These are phyloP conservation scores for Leccinum truebloodii DNA, from an alignment of 768 basidiomycete species.

Conservation along the genomic window DNA sequence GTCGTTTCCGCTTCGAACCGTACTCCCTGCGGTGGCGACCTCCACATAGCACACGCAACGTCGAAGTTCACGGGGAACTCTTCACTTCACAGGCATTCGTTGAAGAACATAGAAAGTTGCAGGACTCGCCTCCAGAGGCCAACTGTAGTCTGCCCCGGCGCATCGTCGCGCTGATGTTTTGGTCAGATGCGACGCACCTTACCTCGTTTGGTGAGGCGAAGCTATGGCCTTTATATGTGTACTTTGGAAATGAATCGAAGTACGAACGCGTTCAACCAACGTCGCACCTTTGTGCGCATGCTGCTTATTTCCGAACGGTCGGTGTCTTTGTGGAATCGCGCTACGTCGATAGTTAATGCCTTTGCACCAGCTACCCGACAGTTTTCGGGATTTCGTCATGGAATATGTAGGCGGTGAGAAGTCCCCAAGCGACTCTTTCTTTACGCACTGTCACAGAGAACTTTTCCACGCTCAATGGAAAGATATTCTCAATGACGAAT, in stretches of 20 bases:
- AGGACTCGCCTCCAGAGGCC: conserved; percentile 19
- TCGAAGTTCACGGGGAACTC: conserved; percentile 14
- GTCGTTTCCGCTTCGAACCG: conserved; percentile 18
- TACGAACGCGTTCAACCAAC: conserved; percentile 21
- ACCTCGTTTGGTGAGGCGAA: neutral
- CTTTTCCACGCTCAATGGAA: neutral
- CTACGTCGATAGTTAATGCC: neutral
- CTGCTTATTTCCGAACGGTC: conserved; percentile 14
- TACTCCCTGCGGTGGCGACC: conserved; percentile 18
- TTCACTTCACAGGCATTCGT: conserved; percentile 14
- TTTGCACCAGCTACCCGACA: neutral
- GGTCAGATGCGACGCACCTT: neutral
- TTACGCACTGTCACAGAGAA: neutral
- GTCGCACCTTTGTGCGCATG: conserved; percentile 9
- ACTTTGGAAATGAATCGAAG: conserved; percentile 28
- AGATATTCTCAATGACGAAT: neutral
- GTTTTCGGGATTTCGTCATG: neutral
- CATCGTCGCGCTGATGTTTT: too few relatives aligned
- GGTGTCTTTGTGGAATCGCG: neutral
- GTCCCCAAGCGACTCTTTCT: neutral
- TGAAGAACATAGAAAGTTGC: conserved; percentile 15
- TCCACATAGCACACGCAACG: neutral
- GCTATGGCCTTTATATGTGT: conserved; percentile 28
- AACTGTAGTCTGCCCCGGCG: conserved; percentile 11
- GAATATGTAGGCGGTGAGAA: neutral